Percentiles rank a stretch among this genome's conserved stretches.
Evolutionary conservation across 495 filamentous ascomycete species (phyloP).

Genomic region (Hyaloscypha hepaticicola): DNA sequence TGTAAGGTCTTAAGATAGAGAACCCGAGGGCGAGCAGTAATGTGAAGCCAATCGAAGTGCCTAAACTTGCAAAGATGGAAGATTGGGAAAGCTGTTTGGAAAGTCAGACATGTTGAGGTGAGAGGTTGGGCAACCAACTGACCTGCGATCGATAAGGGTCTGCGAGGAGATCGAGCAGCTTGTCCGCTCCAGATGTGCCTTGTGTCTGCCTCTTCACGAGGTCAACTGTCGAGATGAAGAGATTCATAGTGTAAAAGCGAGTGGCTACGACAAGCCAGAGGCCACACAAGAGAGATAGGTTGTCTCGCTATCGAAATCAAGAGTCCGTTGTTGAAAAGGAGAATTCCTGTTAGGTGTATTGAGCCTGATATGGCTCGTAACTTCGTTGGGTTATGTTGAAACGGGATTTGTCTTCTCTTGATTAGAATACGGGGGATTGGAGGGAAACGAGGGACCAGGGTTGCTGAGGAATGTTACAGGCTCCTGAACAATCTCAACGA

Average conservation of each 20-base stretch:
- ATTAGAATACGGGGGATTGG: conserved; percentile 5
- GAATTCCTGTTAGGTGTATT: background rate
- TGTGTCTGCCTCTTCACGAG: conserved; percentile 8
- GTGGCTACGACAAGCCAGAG: conserved; percentile 31
- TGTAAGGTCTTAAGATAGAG: conserved; percentile 86
- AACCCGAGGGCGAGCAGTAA: conserved; percentile 72
- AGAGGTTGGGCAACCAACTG: conserved; percentile 17
- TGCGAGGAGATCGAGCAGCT: conserved; percentile 40
- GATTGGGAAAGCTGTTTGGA: conserved; percentile 40
- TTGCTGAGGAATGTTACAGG: conserved; percentile 6
- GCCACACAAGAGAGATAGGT: conserved; percentile 17
- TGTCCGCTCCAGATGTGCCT: conserved; percentile 12
- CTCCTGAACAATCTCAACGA: conserved; percentile 6
- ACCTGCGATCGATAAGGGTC: conserved; percentile 51
- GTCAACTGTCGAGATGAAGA: background rate
- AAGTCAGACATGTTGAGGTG: conserved; percentile 17
- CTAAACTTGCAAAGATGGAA: conserved; percentile 77
- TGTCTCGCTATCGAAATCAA: background rate
- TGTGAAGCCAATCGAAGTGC: conserved; percentile 74
- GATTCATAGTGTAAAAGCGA: conserved; percentile 19
- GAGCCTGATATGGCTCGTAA: background rate
- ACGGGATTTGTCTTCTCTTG: conserved; percentile 3
- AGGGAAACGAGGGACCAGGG: background rate
- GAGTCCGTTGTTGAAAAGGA: background rate
- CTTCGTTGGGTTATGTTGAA: background rate